Conservation (phyloP, 306 rosid species). For the Cyclanthera cordifolia region DNA sequence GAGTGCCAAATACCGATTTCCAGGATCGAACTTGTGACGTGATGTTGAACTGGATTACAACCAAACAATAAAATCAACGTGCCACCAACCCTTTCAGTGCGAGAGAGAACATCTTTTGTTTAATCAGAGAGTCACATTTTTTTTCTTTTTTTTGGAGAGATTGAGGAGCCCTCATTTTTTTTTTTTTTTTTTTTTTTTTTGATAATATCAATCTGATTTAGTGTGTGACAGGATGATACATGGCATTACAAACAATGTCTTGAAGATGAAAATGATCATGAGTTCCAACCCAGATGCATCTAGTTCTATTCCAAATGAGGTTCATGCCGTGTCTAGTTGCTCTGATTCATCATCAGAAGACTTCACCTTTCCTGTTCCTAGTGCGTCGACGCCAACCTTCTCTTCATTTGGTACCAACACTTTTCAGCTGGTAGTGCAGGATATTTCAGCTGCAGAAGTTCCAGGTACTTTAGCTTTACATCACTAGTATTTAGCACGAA, state of each 20-base stretch:
- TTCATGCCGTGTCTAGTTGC: constrained; percentile 51
- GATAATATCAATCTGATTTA: constrained; percentile 61
- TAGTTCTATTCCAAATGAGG: constrained; percentile 46
- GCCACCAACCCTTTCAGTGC: no score
- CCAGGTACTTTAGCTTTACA: constrained; percentile 31
- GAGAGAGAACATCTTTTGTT: background rate
- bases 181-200: constrained; percentile 29
- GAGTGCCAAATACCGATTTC: no score
- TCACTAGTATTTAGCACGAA: background rate
- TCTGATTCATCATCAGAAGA: constrained; percentile 80
- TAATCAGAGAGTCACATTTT: background rate
- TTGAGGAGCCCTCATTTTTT: background rate
- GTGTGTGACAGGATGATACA: constrained; percentile 95
- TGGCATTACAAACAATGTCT: constrained; percentile 74
- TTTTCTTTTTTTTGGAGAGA: background rate
- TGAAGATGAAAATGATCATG: constrained; percentile 60
- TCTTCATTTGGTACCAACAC: constrained; percentile 30
- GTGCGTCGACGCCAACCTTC: constrained; percentile 24
- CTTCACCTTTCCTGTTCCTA: constrained; percentile 53
- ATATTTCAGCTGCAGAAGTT: constrained; percentile 50
- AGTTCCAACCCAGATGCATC: constrained; percentile 51
- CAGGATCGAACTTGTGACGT: no score
- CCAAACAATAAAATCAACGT: no score
- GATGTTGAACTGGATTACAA: no score
- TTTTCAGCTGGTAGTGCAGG: constrained; percentile 50